Percentiles rank a stretch among this genome's conserved stretches.
Evolutionary conservation across 2,329 filamentous ascomycete genomes (phyloP).

Genomic region (Aspergillus sp.): DNA sequence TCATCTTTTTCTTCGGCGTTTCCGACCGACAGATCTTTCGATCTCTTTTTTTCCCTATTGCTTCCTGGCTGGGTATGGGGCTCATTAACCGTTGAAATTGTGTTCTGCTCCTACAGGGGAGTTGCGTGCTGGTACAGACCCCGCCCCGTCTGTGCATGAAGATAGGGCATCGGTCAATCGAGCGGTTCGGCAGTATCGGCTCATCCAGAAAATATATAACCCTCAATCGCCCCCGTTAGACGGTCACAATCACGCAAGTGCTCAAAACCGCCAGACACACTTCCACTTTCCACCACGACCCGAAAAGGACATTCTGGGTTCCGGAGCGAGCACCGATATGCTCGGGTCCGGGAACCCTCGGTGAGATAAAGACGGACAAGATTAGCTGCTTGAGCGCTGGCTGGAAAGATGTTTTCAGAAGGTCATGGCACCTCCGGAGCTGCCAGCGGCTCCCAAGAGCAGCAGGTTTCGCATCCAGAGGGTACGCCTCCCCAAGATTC

Average conservation of each 20-base stretch:
- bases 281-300: slow-evolving; percentile 1
- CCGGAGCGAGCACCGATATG: slow-evolving; percentile 38
- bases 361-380: slow-evolving; percentile 32
- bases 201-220: not conserved
- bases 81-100: slow-evolving; percentile 17
- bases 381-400: slow-evolving; percentile 32
- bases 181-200: slow-evolving; percentile 23
- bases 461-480: slow-evolving; percentile 19
- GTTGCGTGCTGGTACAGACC: slow-evolving; percentile 20
- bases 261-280: not conserved
- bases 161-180: slow-evolving; percentile 15
- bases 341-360: slow-evolving; percentile 38
- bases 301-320: slow-evolving; percentile 24
- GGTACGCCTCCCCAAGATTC: slow-evolving; percentile 16
- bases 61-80: slow-evolving; percentile 15
- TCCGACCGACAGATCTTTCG: not conserved
- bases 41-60: slow-evolving; percentile 1
- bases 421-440: slow-evolving; percentile 33
- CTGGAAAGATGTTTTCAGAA: slow-evolving; percentile 43
- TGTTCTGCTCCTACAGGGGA: slow-evolving; percentile 20
- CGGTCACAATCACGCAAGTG: too few relatives aligned
- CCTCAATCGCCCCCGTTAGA: too few relatives aligned
- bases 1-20: not conserved
- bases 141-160: slow-evolving; percentile 25
- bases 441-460: slow-evolving; percentile 25